A percentile compares a stretch with the other conserved stretches of the same genome.
These are phyloP conservation scores for Pelagomonas calceolata DNA, from an alignment of 108 stramenopile genomes.

Conservation along the genomic window DNA sequence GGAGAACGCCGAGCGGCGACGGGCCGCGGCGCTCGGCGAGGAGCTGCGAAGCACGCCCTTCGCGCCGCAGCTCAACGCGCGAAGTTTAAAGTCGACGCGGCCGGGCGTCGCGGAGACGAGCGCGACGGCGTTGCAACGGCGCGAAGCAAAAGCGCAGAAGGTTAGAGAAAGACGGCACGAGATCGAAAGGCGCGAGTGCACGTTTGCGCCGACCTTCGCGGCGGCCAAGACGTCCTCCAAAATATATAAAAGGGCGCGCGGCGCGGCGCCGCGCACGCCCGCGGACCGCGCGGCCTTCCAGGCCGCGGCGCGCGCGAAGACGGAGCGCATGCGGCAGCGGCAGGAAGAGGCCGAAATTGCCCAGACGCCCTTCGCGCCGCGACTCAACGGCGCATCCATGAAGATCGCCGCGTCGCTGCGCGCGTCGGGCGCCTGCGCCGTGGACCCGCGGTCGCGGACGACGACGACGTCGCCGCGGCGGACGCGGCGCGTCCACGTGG, in stretches of 20 bases:
- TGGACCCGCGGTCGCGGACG: constrained; percentile 3
- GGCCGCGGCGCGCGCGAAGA: not conserved
- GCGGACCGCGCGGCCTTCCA: no score
- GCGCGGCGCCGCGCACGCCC: no score
- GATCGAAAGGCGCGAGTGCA: constrained; percentile 7
- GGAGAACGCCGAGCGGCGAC: not conserved
- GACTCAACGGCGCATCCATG: constrained; percentile 7
- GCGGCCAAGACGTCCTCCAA: not conserved
- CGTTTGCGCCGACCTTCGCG: constrained; percentile 2
- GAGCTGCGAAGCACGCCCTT: not conserved
- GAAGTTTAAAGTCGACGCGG: not conserved
- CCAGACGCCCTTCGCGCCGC: constrained; percentile 9
- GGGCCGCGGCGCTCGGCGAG: constrained; percentile 5
- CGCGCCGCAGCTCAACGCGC: constrained; percentile 2
- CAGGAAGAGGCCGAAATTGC: constrained; percentile 4
- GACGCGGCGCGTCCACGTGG: not conserved
- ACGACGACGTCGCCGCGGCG: not conserved
- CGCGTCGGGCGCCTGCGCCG: constrained; percentile 1
- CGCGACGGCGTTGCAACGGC: not conserved
- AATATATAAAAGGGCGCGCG: no score
- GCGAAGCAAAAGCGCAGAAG: not conserved
- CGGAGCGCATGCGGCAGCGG: not conserved
- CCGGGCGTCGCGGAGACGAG: not conserved
- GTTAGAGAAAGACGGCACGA: not conserved
- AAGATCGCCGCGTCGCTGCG: constrained; percentile 2